Percentiles rank a stretch among this genome's conserved stretches.
These are phyloP conservation scores for Fusarium goolgardi DNA, from an alignment of 2,329 filamentous ascomycete genomes.

Conservation along the genomic window DNA sequence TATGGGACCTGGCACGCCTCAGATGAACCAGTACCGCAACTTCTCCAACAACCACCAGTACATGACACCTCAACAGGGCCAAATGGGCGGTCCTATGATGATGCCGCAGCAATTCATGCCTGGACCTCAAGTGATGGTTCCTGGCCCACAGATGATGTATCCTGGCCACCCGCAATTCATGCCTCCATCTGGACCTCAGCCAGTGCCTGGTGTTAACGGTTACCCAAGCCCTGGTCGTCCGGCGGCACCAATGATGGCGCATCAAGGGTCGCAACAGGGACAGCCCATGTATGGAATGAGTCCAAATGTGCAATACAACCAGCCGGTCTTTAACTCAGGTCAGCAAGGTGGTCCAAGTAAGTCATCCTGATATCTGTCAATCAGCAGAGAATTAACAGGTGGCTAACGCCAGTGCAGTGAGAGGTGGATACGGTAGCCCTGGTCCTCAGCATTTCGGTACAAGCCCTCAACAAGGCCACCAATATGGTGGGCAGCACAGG, in stretches of 20 bases:
- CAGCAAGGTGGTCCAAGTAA: conserved; percentile 77
- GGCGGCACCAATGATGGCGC: conserved; percentile 89
- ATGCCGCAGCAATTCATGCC: conserved; percentile 81
- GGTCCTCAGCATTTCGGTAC: conserved; percentile 72
- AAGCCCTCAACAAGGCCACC: conserved; percentile 73
- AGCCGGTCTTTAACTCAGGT: conserved; percentile 77
- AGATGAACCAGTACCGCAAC: conserved; percentile 76
- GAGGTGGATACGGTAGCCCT: conserved; percentile 68
- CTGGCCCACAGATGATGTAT: conserved; percentile 85
- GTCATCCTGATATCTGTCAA: conserved; percentile 53
- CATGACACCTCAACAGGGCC: conserved; percentile 74
- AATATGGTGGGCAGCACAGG: conserved; percentile 68
- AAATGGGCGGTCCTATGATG: conserved; percentile 86
- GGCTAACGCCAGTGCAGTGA: conserved; percentile 64
- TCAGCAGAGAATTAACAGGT: conserved; percentile 36
- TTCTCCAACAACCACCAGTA: conserved; percentile 78
- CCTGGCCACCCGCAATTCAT: conserved; percentile 75
- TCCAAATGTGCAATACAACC: conserved; percentile 78
- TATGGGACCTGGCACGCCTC: conserved; percentile 75
- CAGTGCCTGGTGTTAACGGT: conserved; percentile 75
- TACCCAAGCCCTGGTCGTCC: conserved; percentile 90
- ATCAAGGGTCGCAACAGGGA: conserved; percentile 92
- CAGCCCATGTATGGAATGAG: conserved; percentile 83
- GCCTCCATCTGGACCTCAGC: conserved; percentile 67
- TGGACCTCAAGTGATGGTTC: conserved; percentile 75